Evolutionary conservation across 2,329 filamentous ascomycete genomes (phyloP), one percentile per base, ranked within the genome.

Genomic region (Tympanopsis confertula): DNA sequence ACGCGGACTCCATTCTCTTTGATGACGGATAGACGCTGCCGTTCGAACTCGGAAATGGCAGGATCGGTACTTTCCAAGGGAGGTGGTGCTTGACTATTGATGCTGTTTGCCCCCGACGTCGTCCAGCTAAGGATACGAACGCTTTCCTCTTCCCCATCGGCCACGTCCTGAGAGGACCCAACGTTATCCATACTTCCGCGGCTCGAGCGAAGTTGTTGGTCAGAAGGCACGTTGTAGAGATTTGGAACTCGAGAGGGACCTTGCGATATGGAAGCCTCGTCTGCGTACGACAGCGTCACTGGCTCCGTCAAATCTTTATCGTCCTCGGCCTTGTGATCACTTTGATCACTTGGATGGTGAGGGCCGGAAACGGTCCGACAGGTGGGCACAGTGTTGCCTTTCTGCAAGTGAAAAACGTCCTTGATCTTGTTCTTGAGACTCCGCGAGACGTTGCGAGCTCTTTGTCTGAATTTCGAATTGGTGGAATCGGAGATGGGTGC

Each of bases 41-140:
- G 53, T 41, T 73, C 62, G 62, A 68, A 57, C 42, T 71, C 66
- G 2, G 50, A 56, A 39, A 50, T 49, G 4, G 36, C 41, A 14
- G 41, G 56, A 33, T 39, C 51, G 40, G 44, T 58, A 37, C 41
- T 10, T 10, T n/a, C 22, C 7, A 10, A n/a, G 22, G 22, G 22
- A 7, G 20, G 14, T 38, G 38, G 30, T 46, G 63, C 41, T 60
- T 66, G 41, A 52, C 57, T 73, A 4, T 66, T 56, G 3, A 71
- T 67, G 3, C 71, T 75, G 40, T 68, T 68, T 2, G 66, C 63
- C 1, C 71, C 73, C 0, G 80, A 82, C 42, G 76, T 74, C 4
- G 71, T 71, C 82, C 82, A 86, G 52, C 81, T 86, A 2, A 80
- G 84, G 37, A 84, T 73, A 17, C 80, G 62, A n/a, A 77, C 22